Base-by-base conservation (phyloP, 176 grass and related monocot species). In the Triticum timopheevii region DNA sequence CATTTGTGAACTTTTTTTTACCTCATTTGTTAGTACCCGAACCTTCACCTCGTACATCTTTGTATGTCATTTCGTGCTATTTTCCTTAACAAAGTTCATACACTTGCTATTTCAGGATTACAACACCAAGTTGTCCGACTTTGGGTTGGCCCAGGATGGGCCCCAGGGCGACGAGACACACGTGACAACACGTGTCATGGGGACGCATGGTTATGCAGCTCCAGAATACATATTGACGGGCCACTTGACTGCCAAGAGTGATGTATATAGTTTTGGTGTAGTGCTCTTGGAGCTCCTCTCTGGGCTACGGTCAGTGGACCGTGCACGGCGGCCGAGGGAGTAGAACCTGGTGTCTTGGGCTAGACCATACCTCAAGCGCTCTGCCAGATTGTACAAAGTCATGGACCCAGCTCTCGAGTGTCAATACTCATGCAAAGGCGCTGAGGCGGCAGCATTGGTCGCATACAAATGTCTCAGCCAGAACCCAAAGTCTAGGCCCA, bases 151-250 rank as follows among this genome's bases (percentile, higher is more conserved):
- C 62, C 93, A 95, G 79, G 95, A 98, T 6, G 95, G 93, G 1
- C 95, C 95, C 0, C 76, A 98, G 40, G 95, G 91, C 0, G 95
- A 98, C 34, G 83, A 87, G 25, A 98, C 93, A 8, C 93, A 95
- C 0, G 91, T 98, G 83, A 93, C 93, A 17, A 98, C 95, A 3
- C 93, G 95, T 54, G 91, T 98, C 40, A 98, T 98, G 95, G 95
- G 95, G 3, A 95, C 95, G 0, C 88, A 92, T 0, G 95, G 95
- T 24, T 98, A 98, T 12, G 93, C 95, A 0, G 95, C 95, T 0
- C 95, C 95, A 0, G 95, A 98, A 80, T 98, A 98, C 38, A 87
- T 98, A 66, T 89, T 93, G 86, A 98, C 95, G 0, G 95, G 95
- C 0, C 95, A 95, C 61, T 90, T 98, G 2, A 98, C 95, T 0